Evolutionary conservation across 805 yeast genomes (phyloP).

Genomic region (Pichia deserticola): DNA sequence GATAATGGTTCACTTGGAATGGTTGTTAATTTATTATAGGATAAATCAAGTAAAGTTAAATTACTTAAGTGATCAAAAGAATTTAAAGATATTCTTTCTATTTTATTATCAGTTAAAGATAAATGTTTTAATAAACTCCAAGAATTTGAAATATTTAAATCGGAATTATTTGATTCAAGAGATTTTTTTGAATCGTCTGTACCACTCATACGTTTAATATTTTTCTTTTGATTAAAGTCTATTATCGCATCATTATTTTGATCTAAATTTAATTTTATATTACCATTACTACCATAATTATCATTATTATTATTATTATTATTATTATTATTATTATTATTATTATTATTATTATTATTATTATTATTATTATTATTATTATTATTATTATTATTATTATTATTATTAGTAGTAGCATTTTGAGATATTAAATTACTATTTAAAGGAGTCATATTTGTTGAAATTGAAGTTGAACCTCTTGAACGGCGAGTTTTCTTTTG

Average conservation of each 20-base stretch:
- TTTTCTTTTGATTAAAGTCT: background rate
- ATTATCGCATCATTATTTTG: background rate
- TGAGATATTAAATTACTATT: background rate
- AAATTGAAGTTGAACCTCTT: slow-evolving; percentile 10
- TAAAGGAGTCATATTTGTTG: background rate
- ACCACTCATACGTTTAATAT: background rate
- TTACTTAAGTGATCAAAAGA: slow-evolving; percentile 27
- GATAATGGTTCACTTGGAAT: slow-evolving; percentile 47
- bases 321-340: too few relatives aligned
- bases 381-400: too few relatives aligned
- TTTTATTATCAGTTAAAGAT: slow-evolving; percentile 34
- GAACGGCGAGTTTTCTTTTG: slow-evolving; percentile 11
- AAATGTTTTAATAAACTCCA: slow-evolving; percentile 36
- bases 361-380: too few relatives aligned
- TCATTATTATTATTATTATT: too few relatives aligned
- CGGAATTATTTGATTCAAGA: background rate
- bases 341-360: too few relatives aligned
- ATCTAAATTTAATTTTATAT: background rate
- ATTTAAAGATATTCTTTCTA: slow-evolving; percentile 25
- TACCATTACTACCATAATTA: background rate
- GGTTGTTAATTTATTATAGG: slow-evolving; percentile 41
- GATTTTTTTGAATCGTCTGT: background rate
- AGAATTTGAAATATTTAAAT: slow-evolving; percentile 4
- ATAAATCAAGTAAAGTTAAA: slow-evolving; percentile 43
- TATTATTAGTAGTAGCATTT: too few relatives aligned